phyloP scores from a whole-genome alignment of 1,139 yeast genomes.

The Suzukiozyma palmioleophila region DNA sequence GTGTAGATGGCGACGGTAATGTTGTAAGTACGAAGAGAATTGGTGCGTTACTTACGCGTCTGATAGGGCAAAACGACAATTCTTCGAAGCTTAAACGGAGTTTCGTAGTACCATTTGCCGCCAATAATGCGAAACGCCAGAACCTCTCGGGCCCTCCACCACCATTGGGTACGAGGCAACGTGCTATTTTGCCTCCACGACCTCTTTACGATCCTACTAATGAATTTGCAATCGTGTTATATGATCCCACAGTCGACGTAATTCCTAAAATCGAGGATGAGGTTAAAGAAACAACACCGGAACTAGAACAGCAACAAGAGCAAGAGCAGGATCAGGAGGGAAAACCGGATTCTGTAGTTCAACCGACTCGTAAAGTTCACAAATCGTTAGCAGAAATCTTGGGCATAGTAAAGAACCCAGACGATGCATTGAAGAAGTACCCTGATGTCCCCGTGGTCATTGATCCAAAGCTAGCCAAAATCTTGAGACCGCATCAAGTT shows the following conservation, averaged over 20 bases:
- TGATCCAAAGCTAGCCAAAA: constrained; percentile 82
- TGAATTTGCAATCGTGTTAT: constrained; percentile 90
- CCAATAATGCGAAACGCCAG: constrained; percentile 23
- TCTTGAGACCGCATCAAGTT: constrained; percentile 91
- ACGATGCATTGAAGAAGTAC: constrained; percentile 45
- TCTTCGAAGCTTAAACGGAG: constrained; percentile 27
- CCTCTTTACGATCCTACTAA: constrained; percentile 92
- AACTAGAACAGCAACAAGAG: constrained; percentile 15
- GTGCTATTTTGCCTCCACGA: constrained; percentile 69
- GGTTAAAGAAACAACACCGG: constrained; percentile 17
- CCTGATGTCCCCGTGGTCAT: constrained; percentile 95
- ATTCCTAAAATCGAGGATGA: constrained; percentile 47
- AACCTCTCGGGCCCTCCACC: constrained; percentile 54
- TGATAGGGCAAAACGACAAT: constrained; percentile 26
- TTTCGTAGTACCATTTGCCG: constrained; percentile 51
- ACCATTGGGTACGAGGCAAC: constrained; percentile 73
- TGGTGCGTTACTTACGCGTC: constrained; percentile 52
- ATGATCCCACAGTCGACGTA: constrained; percentile 87
- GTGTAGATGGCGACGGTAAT: constrained; percentile 26
- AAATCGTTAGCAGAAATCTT: constrained; percentile 76
- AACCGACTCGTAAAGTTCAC: constrained; percentile 41
- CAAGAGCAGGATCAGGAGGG: constrained; percentile 13
- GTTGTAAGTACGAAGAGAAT: constrained; percentile 23
- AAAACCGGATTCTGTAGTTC: constrained; percentile 9
- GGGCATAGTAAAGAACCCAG: constrained; percentile 59